Percentiles rank a stretch among this genome's conserved stretches.
Conservation (phyloP, 495 filamentous ascomycete genomes). For the Neurospora sp. region DNA sequence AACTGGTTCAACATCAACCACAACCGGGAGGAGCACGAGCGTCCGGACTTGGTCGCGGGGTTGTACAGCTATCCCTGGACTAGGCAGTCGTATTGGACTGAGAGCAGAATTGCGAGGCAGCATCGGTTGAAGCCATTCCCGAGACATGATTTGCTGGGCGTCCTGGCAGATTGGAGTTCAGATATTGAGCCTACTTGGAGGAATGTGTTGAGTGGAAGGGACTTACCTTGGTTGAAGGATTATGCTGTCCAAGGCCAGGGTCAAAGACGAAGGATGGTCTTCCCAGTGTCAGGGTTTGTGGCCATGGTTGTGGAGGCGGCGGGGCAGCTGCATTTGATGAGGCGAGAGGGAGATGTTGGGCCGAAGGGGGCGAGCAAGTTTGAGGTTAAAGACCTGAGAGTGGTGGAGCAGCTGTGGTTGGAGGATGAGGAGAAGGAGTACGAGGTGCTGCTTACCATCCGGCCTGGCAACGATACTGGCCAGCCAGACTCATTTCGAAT, state of each 20-base stretch:
- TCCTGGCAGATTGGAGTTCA: conserved; percentile 26
- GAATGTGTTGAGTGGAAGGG: conserved; percentile 32
- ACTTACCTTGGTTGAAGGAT: conserved; percentile 40
- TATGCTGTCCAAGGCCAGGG: conserved; percentile 25
- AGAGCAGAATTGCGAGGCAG: conserved; percentile 33
- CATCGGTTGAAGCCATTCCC: conserved; percentile 37
- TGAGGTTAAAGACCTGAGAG: conserved; percentile 14
- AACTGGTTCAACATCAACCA: conserved; percentile 27
- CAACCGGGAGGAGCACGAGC: conserved; percentile 20
- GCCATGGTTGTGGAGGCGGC: conserved; percentile 40
- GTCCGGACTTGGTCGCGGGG: conserved; percentile 32
- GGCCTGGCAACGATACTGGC: neutral
- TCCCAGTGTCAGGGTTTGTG: conserved; percentile 37
- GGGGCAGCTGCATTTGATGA: conserved; percentile 10
- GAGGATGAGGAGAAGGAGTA: conserved; percentile 16
- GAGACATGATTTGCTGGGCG: conserved; percentile 41
- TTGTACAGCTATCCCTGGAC: conserved; percentile 45
- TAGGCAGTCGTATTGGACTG: conserved; percentile 35
- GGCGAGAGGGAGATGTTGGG: conserved; percentile 5
- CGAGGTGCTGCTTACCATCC: conserved; percentile 21
- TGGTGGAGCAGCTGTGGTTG: conserved; percentile 16
- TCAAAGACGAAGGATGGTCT: conserved; percentile 23
- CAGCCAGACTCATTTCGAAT: conserved; percentile 27
- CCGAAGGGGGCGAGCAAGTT: conserved; percentile 10
- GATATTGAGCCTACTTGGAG: conserved; percentile 41